Base-by-base conservation (phyloP, 2,329 filamentous ascomycete species). In the Fusarium sp. region DNA sequence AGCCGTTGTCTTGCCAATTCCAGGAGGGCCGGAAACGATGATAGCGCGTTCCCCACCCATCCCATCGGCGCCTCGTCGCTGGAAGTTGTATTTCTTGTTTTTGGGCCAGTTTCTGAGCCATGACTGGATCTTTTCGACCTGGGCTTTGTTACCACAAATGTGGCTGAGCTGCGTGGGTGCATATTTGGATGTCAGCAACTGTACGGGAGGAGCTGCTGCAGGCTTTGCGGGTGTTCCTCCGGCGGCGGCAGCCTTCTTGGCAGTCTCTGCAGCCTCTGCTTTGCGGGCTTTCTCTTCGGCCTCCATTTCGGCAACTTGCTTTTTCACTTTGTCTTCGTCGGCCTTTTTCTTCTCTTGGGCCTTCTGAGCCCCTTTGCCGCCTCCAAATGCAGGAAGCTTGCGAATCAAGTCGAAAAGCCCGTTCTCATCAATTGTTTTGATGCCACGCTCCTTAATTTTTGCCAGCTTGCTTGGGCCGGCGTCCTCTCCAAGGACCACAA, bases 1-100 rank as follows among this genome's bases (percentile, higher is more conserved):
- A 50, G 97, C 93, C 33, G 96, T 99, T 3, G 96, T 99, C 81
- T 99, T 99, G 72, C 96, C 96, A 70, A 99, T 97, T 18, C 96
- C 96, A 31, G 96, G 96, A 16, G 96, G 95, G 0, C 96, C 96
- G 71, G 97, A 94, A 56, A 99, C 91, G 77, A 98, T 97, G 70
- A 98, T 90, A n/a, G 95, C 93, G 68, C 96, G 90, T 73, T 91
- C 92, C 0, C 86, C 86, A 34, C 95, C 95, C 77, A 90, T 90
- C 3, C 94, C 96, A 79, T 98, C 94, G 11, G 91, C 86, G 1
- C 96, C 96, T 62, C 89, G 88, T 74, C 90, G 88, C 77, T 94
- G 91, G 80, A 99, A 99, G 52, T 91, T 85, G 63, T 88, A 91
- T 76, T 92, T 93, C 59, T 92, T 91, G 57, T 88, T 89, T 77